These are phyloP conservation scores for Boletus hoseneyae DNA, from an alignment of 1,284 basidiomycete species.

Conservation along the genomic window DNA sequence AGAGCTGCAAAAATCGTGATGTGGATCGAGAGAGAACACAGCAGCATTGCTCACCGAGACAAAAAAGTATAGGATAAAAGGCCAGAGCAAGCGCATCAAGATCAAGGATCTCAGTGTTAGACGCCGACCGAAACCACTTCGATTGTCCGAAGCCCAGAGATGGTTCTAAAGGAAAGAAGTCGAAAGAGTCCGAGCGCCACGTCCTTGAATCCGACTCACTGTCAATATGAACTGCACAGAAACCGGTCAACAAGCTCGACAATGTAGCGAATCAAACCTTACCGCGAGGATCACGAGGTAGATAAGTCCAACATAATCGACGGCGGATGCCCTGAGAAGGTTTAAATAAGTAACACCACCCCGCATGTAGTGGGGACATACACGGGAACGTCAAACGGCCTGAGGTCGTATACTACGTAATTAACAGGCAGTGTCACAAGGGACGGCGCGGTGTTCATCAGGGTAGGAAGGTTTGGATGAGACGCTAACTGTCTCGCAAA, in stretches of 20 bases:
- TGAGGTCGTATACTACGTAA: conserved; percentile 53
- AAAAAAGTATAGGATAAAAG: conserved; percentile 55
- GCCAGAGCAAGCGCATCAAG: conserved; percentile 51
- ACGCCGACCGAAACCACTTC: conserved; percentile 46
- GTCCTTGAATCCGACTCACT: conserved; percentile 32
- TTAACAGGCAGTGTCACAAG: conserved; percentile 53
- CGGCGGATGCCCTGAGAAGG: conserved; percentile 58
- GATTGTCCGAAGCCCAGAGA: conserved; percentile 32
- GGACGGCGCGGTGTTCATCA: conserved; percentile 55
- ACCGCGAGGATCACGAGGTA: conserved; percentile 65
- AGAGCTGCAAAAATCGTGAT: conserved; percentile 27
- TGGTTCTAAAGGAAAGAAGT: conserved; percentile 21
- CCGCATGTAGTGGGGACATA: conserved; percentile 29
- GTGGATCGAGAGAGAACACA: too few species aligned
- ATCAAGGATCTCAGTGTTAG: conserved; percentile 56
- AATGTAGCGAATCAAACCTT: conserved; percentile 30
- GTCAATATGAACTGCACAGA: conserved; percentile 38
- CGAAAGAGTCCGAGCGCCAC: not conserved
- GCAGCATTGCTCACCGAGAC: conserved; percentile 56
- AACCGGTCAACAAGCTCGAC: conserved; percentile 26
- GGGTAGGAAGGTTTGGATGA: conserved; percentile 25
- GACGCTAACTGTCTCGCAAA: conserved; percentile 37
- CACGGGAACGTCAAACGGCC: conserved; percentile 66
- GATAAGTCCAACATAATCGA: conserved; percentile 73
- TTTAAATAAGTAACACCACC: not conserved